Conservation (phyloP, 73 alveolate species). For the Tetrahymena malaccensis region DNA sequence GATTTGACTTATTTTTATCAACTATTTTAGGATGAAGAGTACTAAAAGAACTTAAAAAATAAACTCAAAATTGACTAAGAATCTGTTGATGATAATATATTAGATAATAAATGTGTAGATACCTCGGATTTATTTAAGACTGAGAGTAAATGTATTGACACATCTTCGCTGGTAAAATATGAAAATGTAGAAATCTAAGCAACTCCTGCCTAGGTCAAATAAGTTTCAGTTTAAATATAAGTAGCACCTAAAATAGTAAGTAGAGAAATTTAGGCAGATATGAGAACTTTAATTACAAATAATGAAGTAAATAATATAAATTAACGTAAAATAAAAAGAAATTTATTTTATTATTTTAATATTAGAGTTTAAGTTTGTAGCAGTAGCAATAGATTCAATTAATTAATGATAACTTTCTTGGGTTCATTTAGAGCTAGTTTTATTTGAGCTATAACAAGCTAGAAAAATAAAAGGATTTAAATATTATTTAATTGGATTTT, state of each 20-base stretch:
- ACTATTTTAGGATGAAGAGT: background rate
- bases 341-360: background rate
- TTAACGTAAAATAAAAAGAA: background rate
- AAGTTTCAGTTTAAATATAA: background rate
- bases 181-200: background rate
- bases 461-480: background rate
- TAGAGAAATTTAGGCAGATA: background rate
- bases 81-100: background rate
- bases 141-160: background rate
- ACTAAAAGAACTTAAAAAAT: background rate
- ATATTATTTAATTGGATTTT: background rate
- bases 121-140: background rate
- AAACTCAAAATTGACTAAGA: background rate
- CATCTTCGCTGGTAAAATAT: background rate
- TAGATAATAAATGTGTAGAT: background rate
- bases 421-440: background rate
- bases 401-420: background rate
- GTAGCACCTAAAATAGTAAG: background rate
- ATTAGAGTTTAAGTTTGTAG: background rate
- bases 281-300: background rate
- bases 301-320: background rate
- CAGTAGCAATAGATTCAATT: background rate
- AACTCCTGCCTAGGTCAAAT: background rate
- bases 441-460: background rate
- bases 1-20: background rate